phyloP scores from a whole-genome alignment of 768 basidiomycete genomes.

The Kwoniella bestiolae region DNA sequence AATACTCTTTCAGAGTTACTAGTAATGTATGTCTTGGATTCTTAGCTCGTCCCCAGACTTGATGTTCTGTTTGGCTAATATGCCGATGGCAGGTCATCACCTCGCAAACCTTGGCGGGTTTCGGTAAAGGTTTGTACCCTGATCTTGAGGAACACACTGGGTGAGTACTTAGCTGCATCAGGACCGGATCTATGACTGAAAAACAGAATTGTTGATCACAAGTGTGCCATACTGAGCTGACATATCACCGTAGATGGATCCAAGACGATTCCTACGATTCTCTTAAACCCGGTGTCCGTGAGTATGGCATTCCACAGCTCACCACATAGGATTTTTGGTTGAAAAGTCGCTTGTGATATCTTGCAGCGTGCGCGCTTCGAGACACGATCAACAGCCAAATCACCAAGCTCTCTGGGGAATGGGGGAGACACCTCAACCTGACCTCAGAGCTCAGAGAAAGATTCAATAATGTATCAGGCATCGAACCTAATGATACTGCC shows the following conservation, averaged over 20 bases:
- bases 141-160: constrained; percentile 29
- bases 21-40: constrained; percentile 30
- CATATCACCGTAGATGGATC: constrained; percentile 5
- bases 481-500: constrained; percentile 34
- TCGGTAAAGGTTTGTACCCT: constrained; percentile 37
- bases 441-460: constrained; percentile 18
- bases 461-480: constrained; percentile 43
- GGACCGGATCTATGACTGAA: too few relatives aligned
- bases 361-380: constrained; percentile 25
- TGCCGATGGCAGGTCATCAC: constrained; percentile 28
- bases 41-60: background rate
- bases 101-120: constrained; percentile 37
- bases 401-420: constrained; percentile 18
- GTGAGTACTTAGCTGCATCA: too few relatives aligned
- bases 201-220: too few relatives aligned
- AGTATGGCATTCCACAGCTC: too few relatives aligned
- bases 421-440: constrained; percentile 33
- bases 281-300: constrained; percentile 35
- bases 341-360: too few relatives aligned
- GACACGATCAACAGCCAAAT: constrained; percentile 20
- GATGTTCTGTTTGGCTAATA: background rate
- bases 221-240: background rate
- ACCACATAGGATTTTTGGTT: too few relatives aligned
- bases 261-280: constrained; percentile 40
- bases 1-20: constrained; percentile 40